Base-by-base conservation (phyloP, 2,329 filamentous ascomycete species). In the Celoporthe dispersa region DNA sequence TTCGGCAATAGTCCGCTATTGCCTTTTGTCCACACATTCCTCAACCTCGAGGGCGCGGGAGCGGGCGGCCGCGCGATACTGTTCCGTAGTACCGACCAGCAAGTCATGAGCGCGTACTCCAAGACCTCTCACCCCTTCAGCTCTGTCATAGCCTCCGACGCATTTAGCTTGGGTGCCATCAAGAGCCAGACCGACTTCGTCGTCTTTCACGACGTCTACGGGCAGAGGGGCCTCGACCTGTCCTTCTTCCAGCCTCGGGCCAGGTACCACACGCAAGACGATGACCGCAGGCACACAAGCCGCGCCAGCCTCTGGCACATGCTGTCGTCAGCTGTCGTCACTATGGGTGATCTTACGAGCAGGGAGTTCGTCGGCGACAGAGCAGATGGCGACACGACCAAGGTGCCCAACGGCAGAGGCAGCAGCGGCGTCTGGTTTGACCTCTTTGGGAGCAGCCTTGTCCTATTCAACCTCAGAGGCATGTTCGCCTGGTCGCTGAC, bases 1-100 rank as follows among this genome's bases (percentile, higher is more conserved):
- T 98, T 97, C 77, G 90, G 92, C 37, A 90, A 94, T 74, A 94
- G 94, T 78, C 92, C 94, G 0, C 85, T 97, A 73, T 89, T 93
- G 14, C 89, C 88, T 66, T 92, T 97, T 69, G 88, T 93, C 12
- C 92, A 94, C 77, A 94, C 93, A 0, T 98, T 99, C 77, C 84
- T 98, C 74, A 99, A 99, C 75, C 88, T 99, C 22, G 96, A 99
- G 80, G 96, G 96, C 16, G 95, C 95, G 55, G 96, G 95, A 64
- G 95, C 95, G 16, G 96, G 96, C 14, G 94, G 95, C 0, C 88
- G 94, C 70, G 94, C 95, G 3, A 91, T 92, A 14, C 84, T 98
- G 2, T 98, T 99, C 81, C 89, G 96, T 70, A 91, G 91, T 66
- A 95, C 94, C 0, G 96, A 98, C 79, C 88, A 91, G 3, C 92